Percentiles rank a stretch among this genome's conserved stretches.
Conservation (phyloP, 371 early-diverging fungal genomes). For the Fennellomyces sp. region DNA sequence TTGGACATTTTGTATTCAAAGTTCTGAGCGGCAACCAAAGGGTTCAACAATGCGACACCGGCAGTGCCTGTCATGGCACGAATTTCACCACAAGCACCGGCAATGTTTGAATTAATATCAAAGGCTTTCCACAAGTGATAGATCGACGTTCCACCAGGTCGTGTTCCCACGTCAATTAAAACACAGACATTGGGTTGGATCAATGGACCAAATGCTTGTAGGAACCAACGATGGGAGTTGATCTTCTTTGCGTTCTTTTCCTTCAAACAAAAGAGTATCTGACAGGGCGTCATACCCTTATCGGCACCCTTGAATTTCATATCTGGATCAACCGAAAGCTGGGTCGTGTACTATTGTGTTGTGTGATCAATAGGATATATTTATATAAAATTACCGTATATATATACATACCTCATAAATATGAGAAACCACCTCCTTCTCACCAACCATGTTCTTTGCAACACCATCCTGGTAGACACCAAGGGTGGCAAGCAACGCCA, state of each 20-base stretch:
- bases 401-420: constrained; percentile 66
- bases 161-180: constrained; percentile 93
- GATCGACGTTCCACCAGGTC: constrained; percentile 84
- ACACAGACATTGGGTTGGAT: constrained; percentile 91
- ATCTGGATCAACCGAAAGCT: constrained; percentile 76
- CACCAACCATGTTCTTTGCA: constrained; percentile 70
- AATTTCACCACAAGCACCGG: constrained; percentile 97
- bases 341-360: constrained; percentile 80
- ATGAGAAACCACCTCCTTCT: constrained; percentile 72
- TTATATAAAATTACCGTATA: background rate
- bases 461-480: constrained; percentile 85
- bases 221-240: constrained; percentile 98
- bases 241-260: constrained; percentile 92
- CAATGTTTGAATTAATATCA: constrained; percentile 83
- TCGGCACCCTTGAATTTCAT: constrained; percentile 78
- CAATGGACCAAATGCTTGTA: constrained; percentile 90
- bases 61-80: constrained; percentile 83
- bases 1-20: constrained; percentile 94
- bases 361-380: background rate
- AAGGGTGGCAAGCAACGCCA: constrained; percentile 76
- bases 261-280: constrained; percentile 93
- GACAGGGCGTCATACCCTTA: constrained; percentile 84
- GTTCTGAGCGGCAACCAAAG: constrained; percentile 89
- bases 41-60: constrained; percentile 75
- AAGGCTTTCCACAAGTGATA: constrained; percentile 95